Evolutionary conservation across 805 yeast genomes (phyloP).

Genomic region (Wickerhamiella australiensis): DNA sequence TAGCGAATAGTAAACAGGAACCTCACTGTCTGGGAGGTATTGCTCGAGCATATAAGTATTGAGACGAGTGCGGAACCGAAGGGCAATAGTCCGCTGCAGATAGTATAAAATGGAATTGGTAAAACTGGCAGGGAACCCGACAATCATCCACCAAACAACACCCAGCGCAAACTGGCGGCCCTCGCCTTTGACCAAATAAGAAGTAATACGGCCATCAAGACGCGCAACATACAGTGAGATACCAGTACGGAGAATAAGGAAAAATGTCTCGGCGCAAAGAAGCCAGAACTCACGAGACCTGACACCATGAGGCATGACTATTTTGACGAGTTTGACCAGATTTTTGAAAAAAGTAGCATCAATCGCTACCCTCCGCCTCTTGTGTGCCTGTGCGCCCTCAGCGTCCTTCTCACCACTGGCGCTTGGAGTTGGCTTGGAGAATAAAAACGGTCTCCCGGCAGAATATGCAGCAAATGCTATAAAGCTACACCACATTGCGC

Average conservation of each 20-base stretch:
- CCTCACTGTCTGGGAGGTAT: constrained; percentile 56
- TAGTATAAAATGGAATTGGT: constrained; percentile 53
- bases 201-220: constrained; percentile 74
- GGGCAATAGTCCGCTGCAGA: constrained; percentile 30
- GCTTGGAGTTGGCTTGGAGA: not conserved
- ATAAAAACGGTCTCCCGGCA: not conserved
- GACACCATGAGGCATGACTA: constrained; percentile 28
- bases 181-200: constrained; percentile 60
- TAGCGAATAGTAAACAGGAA: constrained; percentile 61
- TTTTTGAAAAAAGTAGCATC: constrained; percentile 24
- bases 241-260: constrained; percentile 56
- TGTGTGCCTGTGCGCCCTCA: not conserved
- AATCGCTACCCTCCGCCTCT: constrained; percentile 23
- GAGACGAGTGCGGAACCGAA: constrained; percentile 46
- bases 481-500: constrained; percentile 17
- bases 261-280: constrained; percentile 41
- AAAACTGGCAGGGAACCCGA: constrained; percentile 78
- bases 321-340: constrained; percentile 24
- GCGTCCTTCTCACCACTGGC: not conserved
- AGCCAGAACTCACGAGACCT: constrained; percentile 27
- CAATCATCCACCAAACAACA: constrained; percentile 62
- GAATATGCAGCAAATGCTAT: constrained; percentile 11
- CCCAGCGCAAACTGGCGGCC: constrained; percentile 52
- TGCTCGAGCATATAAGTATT: constrained; percentile 53
- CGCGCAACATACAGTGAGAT: constrained; percentile 73